Evolutionary conservation across 805 yeast genomes (phyloP), one percentile per base, ranked within the genome.

Genomic region (Cyberlindnera misumaiensis): DNA sequence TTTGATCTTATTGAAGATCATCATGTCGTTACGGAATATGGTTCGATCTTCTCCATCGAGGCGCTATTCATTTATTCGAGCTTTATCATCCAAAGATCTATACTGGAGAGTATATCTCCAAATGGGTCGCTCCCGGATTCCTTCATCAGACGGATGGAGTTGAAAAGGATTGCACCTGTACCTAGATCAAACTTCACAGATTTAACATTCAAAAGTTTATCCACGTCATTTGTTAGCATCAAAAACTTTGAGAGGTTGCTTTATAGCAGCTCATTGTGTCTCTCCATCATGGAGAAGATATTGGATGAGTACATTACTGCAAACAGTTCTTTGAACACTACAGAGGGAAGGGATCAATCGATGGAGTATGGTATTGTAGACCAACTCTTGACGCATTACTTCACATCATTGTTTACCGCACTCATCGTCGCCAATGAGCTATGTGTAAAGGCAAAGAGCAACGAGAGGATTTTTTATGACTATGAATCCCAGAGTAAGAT

Each of bases 121-220:
- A 30, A 28, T 6, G 46, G 42, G 24, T 22, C 24, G 1, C 11
- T 49, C 2, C 47, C 51, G 9, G 1, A 3, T 3, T 13, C 11
- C 3, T 45, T 55, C 15, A 28, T 34, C 5, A 11, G 41, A 4
- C 31, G 34, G 1, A 43, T 51, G 36, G 30, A 42, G 12, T 36
- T 50, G 15, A 39, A 28, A 3, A 39, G 44, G 18, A 49, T 52
- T 36, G 53, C 56, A 7, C 59, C 59, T 11, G 32, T 55, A 16
- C 56, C 59, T 35, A 46, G 48, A 39, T 46, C 53, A 2, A 45
- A 47, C 16, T 53, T 47, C 28, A 32, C 53, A 4, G 46, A 39
- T 8, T 49, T 52, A 28, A 28, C 34, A 10, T 14, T 43, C 9
- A 18, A 35, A 3, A 30, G n/a, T 24, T 15, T 43, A 4, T 40